phyloP scores from a whole-genome alignment of 176 grass and related monocot genomes.

The Lolium perenne region DNA sequence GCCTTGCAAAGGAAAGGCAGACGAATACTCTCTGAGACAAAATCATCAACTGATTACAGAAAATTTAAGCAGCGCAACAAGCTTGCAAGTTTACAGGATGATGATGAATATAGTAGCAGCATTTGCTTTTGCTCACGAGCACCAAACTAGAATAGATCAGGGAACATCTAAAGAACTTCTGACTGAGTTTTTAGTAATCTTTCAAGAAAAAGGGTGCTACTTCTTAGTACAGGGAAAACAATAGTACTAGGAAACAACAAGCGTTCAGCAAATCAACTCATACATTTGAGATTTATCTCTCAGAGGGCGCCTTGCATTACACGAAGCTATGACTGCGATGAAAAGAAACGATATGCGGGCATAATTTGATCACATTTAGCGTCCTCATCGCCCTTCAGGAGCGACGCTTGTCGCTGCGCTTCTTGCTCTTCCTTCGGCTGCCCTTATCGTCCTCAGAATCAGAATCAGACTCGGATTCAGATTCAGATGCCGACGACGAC shows the following conservation, averaged over 20 bases:
- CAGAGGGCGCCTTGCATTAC: neutral
- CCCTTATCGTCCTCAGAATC: slow-evolving; percentile 7
- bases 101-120: neutral
- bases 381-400: neutral
- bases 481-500: neutral
- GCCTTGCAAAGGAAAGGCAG: neutral
- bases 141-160: neutral
- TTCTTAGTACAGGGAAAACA: neutral
- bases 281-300: neutral
- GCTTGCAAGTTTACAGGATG: neutral
- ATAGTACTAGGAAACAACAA: neutral
- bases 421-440: slow-evolving; percentile 21
- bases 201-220: neutral
- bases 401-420: neutral
- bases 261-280: neutral
- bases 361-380: neutral
- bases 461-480: neutral
- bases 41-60: neutral
- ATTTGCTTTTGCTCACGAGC: neutral
- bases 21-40: neutral
- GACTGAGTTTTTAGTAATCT: neutral
- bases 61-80: neutral
- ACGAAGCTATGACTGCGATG: neutral
- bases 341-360: neutral
- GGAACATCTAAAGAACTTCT: neutral